Evolutionary conservation across 1,284 basidiomycete genomes (phyloP).

Genomic region (Cutaneotrichosporon mucoides): DNA sequence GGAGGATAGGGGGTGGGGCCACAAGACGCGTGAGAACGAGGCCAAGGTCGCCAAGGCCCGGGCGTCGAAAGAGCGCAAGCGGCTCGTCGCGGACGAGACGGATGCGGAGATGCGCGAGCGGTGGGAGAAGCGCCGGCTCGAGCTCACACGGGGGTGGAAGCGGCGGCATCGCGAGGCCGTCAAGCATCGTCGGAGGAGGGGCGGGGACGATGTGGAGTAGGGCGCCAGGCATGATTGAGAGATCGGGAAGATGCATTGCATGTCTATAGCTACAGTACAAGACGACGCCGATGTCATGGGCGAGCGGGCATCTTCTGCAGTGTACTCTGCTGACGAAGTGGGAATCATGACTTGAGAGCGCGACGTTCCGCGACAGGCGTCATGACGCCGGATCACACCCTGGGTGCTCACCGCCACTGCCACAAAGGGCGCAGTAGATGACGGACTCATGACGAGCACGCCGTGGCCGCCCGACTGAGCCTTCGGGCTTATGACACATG

Average conservation of each 20-base stretch:
- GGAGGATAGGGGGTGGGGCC: neutral
- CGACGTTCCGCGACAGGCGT: too few relatives aligned
- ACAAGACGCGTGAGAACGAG: neutral
- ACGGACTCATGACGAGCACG: too few relatives aligned
- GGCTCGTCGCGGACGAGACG: conserved; percentile 29
- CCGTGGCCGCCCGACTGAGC: too few relatives aligned
- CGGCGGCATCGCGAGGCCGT: conserved; percentile 70
- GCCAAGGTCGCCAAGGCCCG: neutral
- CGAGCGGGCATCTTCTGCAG: neutral
- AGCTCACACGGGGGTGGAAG: conserved; percentile 76
- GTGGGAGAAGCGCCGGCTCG: conserved; percentile 67
- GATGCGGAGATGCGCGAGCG: conserved; percentile 57
- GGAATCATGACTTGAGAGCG: too few relatives aligned
- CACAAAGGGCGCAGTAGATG: too few relatives aligned
- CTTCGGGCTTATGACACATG: too few relatives aligned
- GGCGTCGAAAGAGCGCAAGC: conserved; percentile 6
- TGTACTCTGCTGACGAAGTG: too few relatives aligned
- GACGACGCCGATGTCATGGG: neutral
- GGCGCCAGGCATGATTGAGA: neutral
- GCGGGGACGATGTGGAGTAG: conserved; percentile 48
- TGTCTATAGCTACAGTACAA: neutral
- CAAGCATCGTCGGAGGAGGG: conserved; percentile 60
- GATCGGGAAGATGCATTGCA: neutral
- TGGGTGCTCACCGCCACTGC: too few relatives aligned
- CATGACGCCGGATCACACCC: too few relatives aligned